A percentile compares a stretch with the other conserved stretches of the same genome.
phyloP scores from a whole-genome alignment of 2,329 filamentous ascomycete species.

The Penicillium sp. region DNA sequence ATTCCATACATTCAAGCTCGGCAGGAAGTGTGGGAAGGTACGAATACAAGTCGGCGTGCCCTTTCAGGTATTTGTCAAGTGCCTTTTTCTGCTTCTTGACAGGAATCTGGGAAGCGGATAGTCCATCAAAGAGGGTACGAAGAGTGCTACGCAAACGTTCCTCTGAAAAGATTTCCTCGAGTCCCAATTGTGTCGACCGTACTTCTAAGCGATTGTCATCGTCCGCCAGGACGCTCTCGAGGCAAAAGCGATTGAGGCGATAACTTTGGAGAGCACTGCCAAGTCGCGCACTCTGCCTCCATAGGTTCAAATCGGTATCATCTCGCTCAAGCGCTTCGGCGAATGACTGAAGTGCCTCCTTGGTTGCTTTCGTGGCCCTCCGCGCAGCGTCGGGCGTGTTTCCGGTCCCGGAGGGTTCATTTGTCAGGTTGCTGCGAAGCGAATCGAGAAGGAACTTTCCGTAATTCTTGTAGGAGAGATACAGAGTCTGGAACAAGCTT shows the following conservation, averaged over 20 bases:
- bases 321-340: conserved; percentile 59
- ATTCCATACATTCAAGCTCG: conserved; percentile 25
- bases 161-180: conserved; percentile 51
- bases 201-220: conserved; percentile 53
- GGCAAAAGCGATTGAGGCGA: conserved; percentile 55
- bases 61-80: conserved; percentile 48
- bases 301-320: conserved; percentile 58
- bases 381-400: conserved; percentile 9
- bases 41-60: conserved; percentile 50
- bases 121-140: conserved; percentile 47
- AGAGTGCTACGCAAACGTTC: conserved; percentile 48
- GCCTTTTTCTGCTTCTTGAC: conserved; percentile 47
- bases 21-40: conserved; percentile 36
- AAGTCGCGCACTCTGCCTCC: conserved; percentile 56
- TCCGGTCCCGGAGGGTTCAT: conserved; percentile 12
- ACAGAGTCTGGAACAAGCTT: conserved; percentile 81
- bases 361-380: conserved; percentile 33
- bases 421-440: conserved; percentile 49
- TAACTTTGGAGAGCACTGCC: conserved; percentile 53
- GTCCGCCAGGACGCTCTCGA: conserved; percentile 58
- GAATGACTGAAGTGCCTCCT: conserved; percentile 48
- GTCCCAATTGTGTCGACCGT: conserved; percentile 51
- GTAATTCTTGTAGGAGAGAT: conserved; percentile 91
- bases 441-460: conserved; percentile 84
- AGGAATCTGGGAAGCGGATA: conserved; percentile 50